Conservation (phyloP, 1,284 basidiomycete species). For the Pseudozyma sp. region DNA sequence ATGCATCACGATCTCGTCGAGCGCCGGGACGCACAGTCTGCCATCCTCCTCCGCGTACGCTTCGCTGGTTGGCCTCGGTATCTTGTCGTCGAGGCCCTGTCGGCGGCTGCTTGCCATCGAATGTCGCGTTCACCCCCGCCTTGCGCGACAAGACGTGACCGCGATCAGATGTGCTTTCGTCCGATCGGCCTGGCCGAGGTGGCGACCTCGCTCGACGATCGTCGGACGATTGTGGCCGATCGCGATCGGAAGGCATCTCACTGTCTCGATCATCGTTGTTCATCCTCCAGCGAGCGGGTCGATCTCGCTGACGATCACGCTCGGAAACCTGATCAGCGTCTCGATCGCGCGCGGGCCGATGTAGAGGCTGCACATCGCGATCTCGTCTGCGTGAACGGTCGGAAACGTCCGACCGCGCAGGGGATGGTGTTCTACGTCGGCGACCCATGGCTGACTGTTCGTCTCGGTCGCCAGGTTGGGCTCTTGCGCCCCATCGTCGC, state of each 20-base stretch:
- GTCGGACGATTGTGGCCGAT: constrained; percentile 14
- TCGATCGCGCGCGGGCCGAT: constrained; percentile 6
- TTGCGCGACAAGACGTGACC: constrained; percentile 38
- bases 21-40: constrained; percentile 38
- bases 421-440: constrained; percentile 24
- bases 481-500: constrained; percentile 20
- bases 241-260: constrained; percentile 1
- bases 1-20: constrained; percentile 9
- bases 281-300: constrained; percentile 36
- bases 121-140: constrained; percentile 12
- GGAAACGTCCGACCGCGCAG: constrained; percentile 28
- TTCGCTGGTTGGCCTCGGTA: constrained; percentile 24
- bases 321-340: constrained; percentile 11
- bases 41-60: constrained; percentile 38
- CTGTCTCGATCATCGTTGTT: constrained; percentile 11
- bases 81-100: constrained; percentile 30
- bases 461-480: constrained; percentile 11
- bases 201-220: constrained; percentile 19
- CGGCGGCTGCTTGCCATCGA: constrained; percentile 24
- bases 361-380: constrained; percentile 8
- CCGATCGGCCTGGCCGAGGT: constrained; percentile 6
- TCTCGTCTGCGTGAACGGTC: constrained; percentile 17
- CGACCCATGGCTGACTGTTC: constrained; percentile 7
- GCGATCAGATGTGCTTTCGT: constrained; percentile 16
- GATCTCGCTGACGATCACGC: constrained; percentile 18